phyloP scores from a whole-genome alignment of 1,139 yeast species.

The Candida sanyaensis region DNA sequence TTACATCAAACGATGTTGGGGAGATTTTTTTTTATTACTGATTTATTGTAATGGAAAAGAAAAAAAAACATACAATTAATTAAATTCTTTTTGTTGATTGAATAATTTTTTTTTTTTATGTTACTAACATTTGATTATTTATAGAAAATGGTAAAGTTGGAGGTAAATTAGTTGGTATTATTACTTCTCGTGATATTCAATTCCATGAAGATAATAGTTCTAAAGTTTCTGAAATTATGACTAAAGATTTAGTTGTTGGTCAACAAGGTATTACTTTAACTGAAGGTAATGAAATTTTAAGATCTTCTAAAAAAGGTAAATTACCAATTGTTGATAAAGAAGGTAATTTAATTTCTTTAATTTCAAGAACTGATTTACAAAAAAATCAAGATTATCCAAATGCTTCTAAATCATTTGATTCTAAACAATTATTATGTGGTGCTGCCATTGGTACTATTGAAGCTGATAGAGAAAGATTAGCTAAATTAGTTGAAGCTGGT shows the following conservation, averaged over 20 bases:
- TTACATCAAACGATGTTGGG: constrained; percentile 96
- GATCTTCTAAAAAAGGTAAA: constrained; percentile 96
- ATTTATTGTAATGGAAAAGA: constrained; percentile 1
- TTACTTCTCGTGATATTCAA: constrained; percentile 96
- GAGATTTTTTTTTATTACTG: constrained; percentile 43
- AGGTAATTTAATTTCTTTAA: constrained; percentile 80
- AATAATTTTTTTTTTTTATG: neutral
- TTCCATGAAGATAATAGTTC: constrained; percentile 76
- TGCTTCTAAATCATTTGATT: constrained; percentile 89
- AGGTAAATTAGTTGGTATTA: constrained; percentile 90
- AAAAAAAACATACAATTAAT: neutral
- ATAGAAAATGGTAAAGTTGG: constrained; percentile 83
- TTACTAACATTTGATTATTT: constrained; percentile 25
- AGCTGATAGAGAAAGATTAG: constrained; percentile 83
- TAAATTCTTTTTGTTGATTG: neutral
- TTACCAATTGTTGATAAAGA: constrained; percentile 84
- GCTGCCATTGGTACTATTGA: constrained; percentile 97
- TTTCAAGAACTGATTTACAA: constrained; percentile 95
- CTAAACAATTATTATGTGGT: constrained; percentile 97
- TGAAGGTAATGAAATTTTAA: constrained; percentile 90
- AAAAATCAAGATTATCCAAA: constrained; percentile 92
- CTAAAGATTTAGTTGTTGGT: constrained; percentile 84
- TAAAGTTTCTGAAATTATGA: constrained; percentile 80
- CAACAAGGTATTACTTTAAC: constrained; percentile 74
- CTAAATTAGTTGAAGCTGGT: constrained; percentile 90